A percentile compares a stretch with the other conserved stretches of the same genome.
phyloP scores from a whole-genome alignment of 495 filamentous ascomycete species.

The Neurospora sp. region DNA sequence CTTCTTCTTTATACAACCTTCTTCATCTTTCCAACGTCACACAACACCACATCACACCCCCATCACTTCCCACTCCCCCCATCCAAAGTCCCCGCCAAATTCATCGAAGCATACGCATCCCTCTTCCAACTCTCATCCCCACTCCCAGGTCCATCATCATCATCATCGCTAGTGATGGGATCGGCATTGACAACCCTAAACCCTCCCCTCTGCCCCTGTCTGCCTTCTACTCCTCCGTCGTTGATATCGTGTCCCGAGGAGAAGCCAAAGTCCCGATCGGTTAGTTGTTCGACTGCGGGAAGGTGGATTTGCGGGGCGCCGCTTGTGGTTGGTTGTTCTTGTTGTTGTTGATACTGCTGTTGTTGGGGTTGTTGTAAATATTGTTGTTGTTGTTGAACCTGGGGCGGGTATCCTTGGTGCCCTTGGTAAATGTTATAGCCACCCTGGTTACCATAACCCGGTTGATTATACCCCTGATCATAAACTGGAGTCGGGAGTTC shows the following conservation, averaged over 20 bases:
- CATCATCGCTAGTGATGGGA: not conserved
- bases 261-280: slow-evolving; percentile 9
- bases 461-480: not conserved
- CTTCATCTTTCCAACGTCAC: no score
- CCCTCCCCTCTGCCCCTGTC: not conserved
- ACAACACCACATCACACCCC: not conserved
- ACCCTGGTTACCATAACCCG: not conserved
- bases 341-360: not conserved
- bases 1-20: no score
- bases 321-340: slow-evolving; percentile 11
- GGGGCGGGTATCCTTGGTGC: not conserved
- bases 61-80: slow-evolving; percentile 3
- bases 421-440: not conserved
- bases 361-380: not conserved
- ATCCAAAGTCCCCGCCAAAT: slow-evolving; percentile 17
- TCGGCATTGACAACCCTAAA: not conserved
- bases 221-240: not conserved
- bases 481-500: not conserved
- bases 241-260: not conserved
- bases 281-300: slow-evolving; percentile 26
- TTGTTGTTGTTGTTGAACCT: not conserved
- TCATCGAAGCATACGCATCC: slow-evolving; percentile 24
- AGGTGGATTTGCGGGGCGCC: slow-evolving; percentile 30
- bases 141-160: not conserved
- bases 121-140: slow-evolving; percentile 21